phyloP scores from a whole-genome alignment of 768 basidiomycete species.

The Boletus reticulatus region DNA sequence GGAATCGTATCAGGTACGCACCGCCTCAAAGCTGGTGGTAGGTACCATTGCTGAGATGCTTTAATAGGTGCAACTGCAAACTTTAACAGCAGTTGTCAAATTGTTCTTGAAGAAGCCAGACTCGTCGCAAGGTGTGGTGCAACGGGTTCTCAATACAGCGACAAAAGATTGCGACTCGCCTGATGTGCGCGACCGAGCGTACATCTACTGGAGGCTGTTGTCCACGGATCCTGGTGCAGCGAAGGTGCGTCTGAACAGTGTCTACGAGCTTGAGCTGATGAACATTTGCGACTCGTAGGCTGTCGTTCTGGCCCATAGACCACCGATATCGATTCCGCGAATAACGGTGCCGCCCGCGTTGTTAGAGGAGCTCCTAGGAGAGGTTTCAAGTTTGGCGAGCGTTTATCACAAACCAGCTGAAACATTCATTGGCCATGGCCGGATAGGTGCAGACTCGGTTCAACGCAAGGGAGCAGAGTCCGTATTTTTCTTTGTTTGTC shows the following conservation, averaged over 20 bases:
- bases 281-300: constrained; percentile 38
- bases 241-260: constrained; percentile 51
- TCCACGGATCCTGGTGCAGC: constrained; percentile 95
- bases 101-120: constrained; percentile 95
- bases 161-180: constrained; percentile 98
- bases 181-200: constrained; percentile 94
- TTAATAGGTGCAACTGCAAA: constrained; percentile 67
- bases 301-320: constrained; percentile 88
- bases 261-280: background rate
- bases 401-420: constrained; percentile 97
- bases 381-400: constrained; percentile 86
- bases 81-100: constrained; percentile 94
- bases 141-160: constrained; percentile 87
- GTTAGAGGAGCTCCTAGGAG: constrained; percentile 87
- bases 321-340: constrained; percentile 90
- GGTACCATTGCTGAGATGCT: background rate
- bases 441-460: constrained; percentile 80
- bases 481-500: constrained; percentile 24
- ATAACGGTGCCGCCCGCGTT: constrained; percentile 87
- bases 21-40: background rate
- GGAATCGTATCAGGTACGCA: constrained; percentile 79
- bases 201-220: constrained; percentile 95
- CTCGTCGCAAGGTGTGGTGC: constrained; percentile 87
- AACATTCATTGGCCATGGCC: constrained; percentile 91
- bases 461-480: constrained; percentile 62